These are phyloP conservation scores for Edaphochlamys debaryana DNA, from an alignment of 139 green algal species.

Conservation along the genomic window DNA sequence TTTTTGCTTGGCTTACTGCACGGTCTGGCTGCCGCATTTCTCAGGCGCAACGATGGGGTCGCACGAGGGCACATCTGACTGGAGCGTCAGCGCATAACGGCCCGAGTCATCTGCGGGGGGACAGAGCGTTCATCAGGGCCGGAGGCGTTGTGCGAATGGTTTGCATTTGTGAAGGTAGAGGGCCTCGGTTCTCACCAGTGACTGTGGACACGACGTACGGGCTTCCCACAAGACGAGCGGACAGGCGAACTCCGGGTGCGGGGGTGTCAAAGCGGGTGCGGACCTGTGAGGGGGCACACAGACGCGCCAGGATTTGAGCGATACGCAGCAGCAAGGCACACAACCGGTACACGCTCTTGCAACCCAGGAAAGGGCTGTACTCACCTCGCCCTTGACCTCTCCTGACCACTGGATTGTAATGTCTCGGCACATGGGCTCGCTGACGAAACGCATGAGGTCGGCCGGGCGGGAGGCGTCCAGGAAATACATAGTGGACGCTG, in stretches of 20 bases:
- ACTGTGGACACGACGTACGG: background rate
- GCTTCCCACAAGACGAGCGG: background rate
- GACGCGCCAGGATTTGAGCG: too few species aligned
- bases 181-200: too few species aligned
- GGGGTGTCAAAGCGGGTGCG: background rate
- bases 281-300: background rate
- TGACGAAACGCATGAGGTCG: background rate
- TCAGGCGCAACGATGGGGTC: background rate
- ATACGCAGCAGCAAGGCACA: too few species aligned
- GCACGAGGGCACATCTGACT: background rate
- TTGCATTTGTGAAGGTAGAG: too few species aligned
- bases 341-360: too few species aligned
- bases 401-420: background rate
- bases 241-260: background rate
- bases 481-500: background rate
- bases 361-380: too few species aligned
- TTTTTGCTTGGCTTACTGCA: background rate
- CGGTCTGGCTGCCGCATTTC: background rate
- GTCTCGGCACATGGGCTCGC: background rate
- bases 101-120: background rate
- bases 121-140: too few species aligned
- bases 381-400: too few species aligned
- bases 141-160: too few species aligned
- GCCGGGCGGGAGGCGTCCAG: background rate
- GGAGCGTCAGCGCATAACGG: background rate